phyloP scores from a whole-genome alignment of 1,284 basidiomycete genomes.

The Leccinum angustisporum region DNA sequence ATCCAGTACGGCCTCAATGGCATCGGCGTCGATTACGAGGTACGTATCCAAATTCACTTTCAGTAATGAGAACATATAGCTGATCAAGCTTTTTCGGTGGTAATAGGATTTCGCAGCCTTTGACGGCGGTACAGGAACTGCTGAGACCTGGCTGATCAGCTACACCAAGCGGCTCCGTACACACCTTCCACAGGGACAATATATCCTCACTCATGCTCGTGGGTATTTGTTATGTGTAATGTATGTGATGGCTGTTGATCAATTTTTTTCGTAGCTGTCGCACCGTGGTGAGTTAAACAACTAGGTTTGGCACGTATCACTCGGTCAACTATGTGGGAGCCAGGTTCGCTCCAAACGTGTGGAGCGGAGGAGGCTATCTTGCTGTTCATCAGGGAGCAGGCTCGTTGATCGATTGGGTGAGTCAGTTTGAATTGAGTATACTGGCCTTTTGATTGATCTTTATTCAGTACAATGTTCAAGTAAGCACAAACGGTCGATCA shows the following conservation, averaged over 20 bases:
- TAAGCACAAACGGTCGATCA: constrained; percentile 17
- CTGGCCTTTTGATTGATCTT: neutral
- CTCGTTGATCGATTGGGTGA: constrained; percentile 52
- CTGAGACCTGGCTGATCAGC: constrained; percentile 44
- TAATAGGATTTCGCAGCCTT: constrained; percentile 48
- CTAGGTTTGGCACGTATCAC: neutral
- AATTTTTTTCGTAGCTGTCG: constrained; percentile 21
- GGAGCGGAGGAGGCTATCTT: constrained; percentile 54
- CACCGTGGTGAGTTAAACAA: constrained; percentile 27
- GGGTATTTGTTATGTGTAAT: constrained; percentile 6
- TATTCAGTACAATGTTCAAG: constrained; percentile 46
- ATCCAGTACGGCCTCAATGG: constrained; percentile 52
- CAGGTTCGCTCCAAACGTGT: constrained; percentile 30
- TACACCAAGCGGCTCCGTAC: constrained; percentile 43
- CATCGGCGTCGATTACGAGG: constrained; percentile 60
- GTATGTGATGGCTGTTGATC: constrained; percentile 4
- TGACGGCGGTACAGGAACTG: constrained; percentile 39
- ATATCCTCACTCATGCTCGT: constrained; percentile 43
- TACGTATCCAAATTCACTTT: constrained; percentile 3
- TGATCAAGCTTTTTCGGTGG: neutral
- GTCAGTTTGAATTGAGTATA: constrained; percentile 5
- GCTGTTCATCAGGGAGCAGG: constrained; percentile 51
- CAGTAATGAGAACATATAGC: neutral
- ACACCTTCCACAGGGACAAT: constrained; percentile 38
- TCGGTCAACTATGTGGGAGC: neutral